Evolutionary conservation across 176 grass and related monocot genomes (phyloP), one percentile per base, ranked within the genome.

Genomic region (Musa beccarii): DNA sequence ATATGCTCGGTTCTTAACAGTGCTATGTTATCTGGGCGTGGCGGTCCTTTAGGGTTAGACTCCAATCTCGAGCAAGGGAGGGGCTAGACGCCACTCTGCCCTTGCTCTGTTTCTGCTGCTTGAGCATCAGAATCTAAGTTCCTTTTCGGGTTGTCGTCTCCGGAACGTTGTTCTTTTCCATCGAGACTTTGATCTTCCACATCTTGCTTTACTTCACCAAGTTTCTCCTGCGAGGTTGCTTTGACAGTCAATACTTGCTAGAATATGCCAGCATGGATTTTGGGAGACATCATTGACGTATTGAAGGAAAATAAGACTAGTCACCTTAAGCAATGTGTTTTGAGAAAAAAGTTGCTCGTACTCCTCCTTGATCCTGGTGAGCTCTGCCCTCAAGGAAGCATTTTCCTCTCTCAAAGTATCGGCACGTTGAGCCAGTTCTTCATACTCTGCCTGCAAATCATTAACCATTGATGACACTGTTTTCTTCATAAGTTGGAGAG

Each of bases 241-340:
- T 53, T 53, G 9, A 17, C 49, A 23, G 65, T 65, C 61, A 66
- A 23, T 12, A 77, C 1, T 52, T 74, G 43, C 34, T 51, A 70
- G 19, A 11, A 14, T 9, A 34, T 51, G 67, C 24, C 23, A 7
- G 10, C 2, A 17, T 9, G 5, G 34, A 11, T 52, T 15, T 10
- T 66, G 1, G 14, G 28, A 61, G 10, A 61, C n/a, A 61, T 17
- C 65, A 25, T 29, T 54, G 2, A 29, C 14, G 22, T 16, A 26
- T 16, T 13, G 10, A 5, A 53, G 52, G 11, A 24, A 54, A 15
- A 24, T 25, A 23, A 14, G 10, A 1, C 2, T 51, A n/a, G 2
- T 52, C 82, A 98, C 94, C 90, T 98, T 98, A 64, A 98, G 88
- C n/a, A 88, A 88, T 28, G 80, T 84, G 75, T 98, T 98, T 72